Percentiles rank a stretch among this genome's conserved stretches.
phyloP scores from a whole-genome alignment of 2,329 filamentous ascomycete species.

The Fusarium ramigenum region DNA sequence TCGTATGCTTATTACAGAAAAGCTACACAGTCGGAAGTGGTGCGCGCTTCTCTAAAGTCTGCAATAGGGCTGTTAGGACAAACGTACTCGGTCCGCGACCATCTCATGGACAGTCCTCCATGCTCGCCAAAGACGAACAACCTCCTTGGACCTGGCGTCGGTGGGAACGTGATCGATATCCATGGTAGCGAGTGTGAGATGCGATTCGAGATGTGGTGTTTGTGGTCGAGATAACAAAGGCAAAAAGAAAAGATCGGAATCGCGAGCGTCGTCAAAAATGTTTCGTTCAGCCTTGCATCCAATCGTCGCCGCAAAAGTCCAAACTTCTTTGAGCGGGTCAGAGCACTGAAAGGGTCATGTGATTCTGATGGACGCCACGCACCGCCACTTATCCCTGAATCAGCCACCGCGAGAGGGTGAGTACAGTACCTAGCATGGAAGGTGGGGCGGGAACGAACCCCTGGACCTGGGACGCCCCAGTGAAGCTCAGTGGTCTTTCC shows the following conservation, averaged over 20 bases:
- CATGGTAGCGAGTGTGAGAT: constrained; percentile 40
- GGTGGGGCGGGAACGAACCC: constrained; percentile 21
- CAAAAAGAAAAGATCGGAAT: constrained; percentile 11
- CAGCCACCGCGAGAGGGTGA: constrained; percentile 6
- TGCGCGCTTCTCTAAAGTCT: neutral
- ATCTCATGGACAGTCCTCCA: constrained; percentile 96
- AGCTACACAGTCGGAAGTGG: neutral
- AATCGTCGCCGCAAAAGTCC: constrained; percentile 35
- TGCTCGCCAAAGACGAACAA: constrained; percentile 86
- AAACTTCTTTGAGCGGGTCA: constrained; percentile 35
- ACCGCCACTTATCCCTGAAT: neutral
- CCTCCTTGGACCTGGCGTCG: constrained; percentile 61
- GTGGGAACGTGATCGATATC: constrained; percentile 56
- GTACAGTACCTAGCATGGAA: neutral
- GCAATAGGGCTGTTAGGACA: constrained; percentile 7
- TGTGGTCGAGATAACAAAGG: constrained; percentile 4
- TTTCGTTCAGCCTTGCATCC: constrained; percentile 45
- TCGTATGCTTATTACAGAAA: neutral
- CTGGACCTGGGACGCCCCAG: constrained; percentile 6
- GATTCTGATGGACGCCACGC: constrained; percentile 12
- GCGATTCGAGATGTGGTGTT: constrained; percentile 10
- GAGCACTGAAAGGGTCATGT: constrained; percentile 34
- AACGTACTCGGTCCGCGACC: constrained; percentile 82
- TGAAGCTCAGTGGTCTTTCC: constrained; percentile 5
- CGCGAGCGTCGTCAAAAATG: constrained; percentile 38